A percentile compares a stretch with the other conserved stretches of the same genome.
These are phyloP conservation scores for Polysphondylium violaceum DNA, from an alignment of 78 protist species.

Conservation along the genomic window DNA sequence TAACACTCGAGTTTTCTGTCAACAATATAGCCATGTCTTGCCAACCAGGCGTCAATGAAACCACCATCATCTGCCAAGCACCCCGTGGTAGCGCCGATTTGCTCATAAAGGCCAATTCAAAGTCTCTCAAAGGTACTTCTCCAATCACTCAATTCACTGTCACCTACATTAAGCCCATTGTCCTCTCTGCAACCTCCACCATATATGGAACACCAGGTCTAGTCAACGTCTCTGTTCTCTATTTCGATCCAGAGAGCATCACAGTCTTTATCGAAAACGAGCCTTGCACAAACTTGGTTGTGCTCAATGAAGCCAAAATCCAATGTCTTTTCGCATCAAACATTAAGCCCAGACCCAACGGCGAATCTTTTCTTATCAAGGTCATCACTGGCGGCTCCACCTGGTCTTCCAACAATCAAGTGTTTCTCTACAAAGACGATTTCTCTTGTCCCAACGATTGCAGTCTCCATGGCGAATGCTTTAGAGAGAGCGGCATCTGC, in stretches of 20 bases:
- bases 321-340: slow-evolving; percentile 4
- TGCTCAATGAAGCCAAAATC: background rate
- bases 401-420: background rate
- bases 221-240: background rate
- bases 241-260: background rate
- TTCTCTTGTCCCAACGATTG: slow-evolving; percentile 3
- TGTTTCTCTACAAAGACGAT: too few species aligned
- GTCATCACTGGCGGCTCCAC: background rate
- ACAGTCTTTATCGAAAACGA: background rate
- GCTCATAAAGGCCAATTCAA: too few species aligned
- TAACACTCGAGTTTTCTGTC: too few species aligned
- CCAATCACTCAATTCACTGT: too few species aligned
- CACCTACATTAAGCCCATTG: too few species aligned
- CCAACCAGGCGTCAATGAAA: too few species aligned
- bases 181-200: background rate
- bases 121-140: background rate
- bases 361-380: background rate
- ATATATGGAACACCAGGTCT: background rate
- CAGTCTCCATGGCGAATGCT: background rate
- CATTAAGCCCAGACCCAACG: background rate
- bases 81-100: too few species aligned
- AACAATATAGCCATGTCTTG: too few species aligned
- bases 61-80: too few species aligned
- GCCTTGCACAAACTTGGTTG: background rate
- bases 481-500: background rate